Percentiles rank a stretch among this genome's conserved stretches.
These are phyloP conservation scores for Fusarium avenaceum DNA, from an alignment of 2,329 filamentous ascomycete genomes.

Conservation along the genomic window DNA sequence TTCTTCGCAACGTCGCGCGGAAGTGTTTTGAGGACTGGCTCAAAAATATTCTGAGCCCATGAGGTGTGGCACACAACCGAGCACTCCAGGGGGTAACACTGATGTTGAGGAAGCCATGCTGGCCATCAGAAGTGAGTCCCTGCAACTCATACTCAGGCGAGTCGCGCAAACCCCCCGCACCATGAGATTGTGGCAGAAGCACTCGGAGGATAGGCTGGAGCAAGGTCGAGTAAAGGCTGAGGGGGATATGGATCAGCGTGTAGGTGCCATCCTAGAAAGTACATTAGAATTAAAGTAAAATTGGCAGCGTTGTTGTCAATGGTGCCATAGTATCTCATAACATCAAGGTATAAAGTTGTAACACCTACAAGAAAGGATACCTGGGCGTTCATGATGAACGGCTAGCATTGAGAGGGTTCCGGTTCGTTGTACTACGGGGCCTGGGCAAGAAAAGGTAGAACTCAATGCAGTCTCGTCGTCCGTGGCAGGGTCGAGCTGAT, in stretches of 20 bases:
- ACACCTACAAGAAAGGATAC: conserved; percentile 69
- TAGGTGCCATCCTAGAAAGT: conserved; percentile 82
- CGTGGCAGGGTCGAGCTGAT: conserved; percentile 19
- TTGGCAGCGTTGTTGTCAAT: neutral
- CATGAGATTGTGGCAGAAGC: conserved; percentile 75
- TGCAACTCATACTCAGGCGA: conserved; percentile 58
- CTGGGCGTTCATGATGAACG: conserved; percentile 66
- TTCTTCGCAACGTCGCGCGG: conserved; percentile 64
- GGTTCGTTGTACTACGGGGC: conserved; percentile 16
- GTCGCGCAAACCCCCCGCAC: conserved; percentile 54
- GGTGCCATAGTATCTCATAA: neutral
- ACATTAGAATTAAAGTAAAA: conserved; percentile 52
- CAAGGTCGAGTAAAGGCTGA: conserved; percentile 81
- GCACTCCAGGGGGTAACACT: conserved; percentile 91
- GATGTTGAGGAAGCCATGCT: conserved; percentile 90
- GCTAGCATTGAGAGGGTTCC: conserved; percentile 19
- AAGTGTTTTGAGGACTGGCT: conserved; percentile 76
- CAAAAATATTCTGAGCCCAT: conserved; percentile 81
- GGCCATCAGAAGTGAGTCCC: conserved; percentile 64
- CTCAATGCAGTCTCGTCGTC: conserved; percentile 18
- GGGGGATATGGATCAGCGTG: conserved; percentile 90
- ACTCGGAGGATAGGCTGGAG: conserved; percentile 89
- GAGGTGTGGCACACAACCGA: conserved; percentile 88
- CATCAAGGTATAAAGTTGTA: neutral
- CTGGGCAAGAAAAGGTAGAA: conserved; percentile 3